Conservation (phyloP, 2,329 filamentous ascomycete species). For the Fusarium luffae region DNA sequence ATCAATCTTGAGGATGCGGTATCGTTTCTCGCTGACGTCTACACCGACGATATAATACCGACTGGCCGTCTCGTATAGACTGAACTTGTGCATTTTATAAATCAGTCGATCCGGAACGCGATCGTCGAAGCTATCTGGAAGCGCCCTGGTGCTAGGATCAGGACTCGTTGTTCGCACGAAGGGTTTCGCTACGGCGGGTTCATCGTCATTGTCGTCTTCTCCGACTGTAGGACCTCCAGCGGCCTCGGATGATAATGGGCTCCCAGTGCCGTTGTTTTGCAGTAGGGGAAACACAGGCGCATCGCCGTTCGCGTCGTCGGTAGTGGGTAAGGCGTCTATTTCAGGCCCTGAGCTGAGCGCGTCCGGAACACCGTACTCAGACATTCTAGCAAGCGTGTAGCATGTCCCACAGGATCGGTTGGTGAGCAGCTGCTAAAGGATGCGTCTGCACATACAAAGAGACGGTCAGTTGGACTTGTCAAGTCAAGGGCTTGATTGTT, state of each 20-base stretch:
- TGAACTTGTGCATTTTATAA: slow-evolving; percentile 92
- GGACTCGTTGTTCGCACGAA: slow-evolving; percentile 68
- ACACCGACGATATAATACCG: slow-evolving; percentile 95
- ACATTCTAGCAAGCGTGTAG: slow-evolving; percentile 35
- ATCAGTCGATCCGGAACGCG: slow-evolving; percentile 53
- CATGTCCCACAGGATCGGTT: slow-evolving; percentile 19
- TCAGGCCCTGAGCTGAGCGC: slow-evolving; percentile 32
- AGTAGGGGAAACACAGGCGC: slow-evolving; percentile 51
- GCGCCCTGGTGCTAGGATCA: slow-evolving; percentile 51
- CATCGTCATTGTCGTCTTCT: slow-evolving; percentile 68
- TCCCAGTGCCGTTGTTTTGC: slow-evolving; percentile 51
- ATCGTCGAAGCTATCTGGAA: slow-evolving; percentile 49
- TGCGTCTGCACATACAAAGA: slow-evolving; percentile 3
- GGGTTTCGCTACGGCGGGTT: slow-evolving; percentile 66
- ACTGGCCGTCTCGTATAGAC: slow-evolving; percentile 94
- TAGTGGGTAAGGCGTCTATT: slow-evolving; percentile 29
- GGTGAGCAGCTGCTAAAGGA: background rate
- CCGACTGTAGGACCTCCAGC: slow-evolving; percentile 38
- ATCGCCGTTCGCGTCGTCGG: slow-evolving; percentile 33
- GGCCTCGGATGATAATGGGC: slow-evolving; percentile 42
- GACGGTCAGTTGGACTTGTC: background rate
- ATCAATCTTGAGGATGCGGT: slow-evolving; percentile 94
- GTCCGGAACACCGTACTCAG: slow-evolving; percentile 43
- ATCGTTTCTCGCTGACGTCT: slow-evolving; percentile 88
- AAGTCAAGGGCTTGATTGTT: background rate